A percentile compares a stretch with the other conserved stretches of the same genome.
Evolutionary conservation across 805 yeast genomes (phyloP).

Genomic region (Schizosaccharomyces pombe): DNA sequence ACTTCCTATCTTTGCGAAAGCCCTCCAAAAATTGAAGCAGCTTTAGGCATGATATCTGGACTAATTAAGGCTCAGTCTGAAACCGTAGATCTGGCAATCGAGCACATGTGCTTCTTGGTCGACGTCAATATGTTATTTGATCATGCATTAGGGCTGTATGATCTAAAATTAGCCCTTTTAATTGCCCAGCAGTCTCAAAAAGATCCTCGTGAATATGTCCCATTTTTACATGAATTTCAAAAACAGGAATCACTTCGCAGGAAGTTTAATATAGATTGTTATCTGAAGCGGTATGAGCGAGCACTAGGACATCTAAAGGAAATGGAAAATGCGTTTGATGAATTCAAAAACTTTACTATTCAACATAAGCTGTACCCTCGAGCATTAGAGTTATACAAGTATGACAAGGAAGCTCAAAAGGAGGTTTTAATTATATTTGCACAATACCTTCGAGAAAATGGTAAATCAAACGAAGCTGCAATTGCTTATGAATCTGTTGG

Average conservation of each 20-base stretch:
- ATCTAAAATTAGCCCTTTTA: constrained; percentile 52
- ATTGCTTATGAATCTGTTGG: constrained; percentile 48
- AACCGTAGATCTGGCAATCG: constrained; percentile 22
- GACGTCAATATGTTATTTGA: constrained; percentile 69
- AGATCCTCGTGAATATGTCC: constrained; percentile 91
- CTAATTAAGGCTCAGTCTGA: constrained; percentile 7
- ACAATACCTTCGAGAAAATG: constrained; percentile 22
- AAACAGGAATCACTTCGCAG: constrained; percentile 42
- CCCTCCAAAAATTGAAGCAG: constrained; percentile 65
- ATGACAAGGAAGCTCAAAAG: constrained; percentile 28
- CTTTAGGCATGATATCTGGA: constrained; percentile 31
- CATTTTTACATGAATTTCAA: constrained; percentile 64
- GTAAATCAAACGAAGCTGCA: constrained; percentile 52
- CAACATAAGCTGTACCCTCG: constrained; percentile 43
- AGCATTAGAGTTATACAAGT: constrained; percentile 41
- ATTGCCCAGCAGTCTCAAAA: constrained; percentile 92
- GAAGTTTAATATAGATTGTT: constrained; percentile 55
- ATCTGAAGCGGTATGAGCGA: constrained; percentile 38
- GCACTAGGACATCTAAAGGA: constrained; percentile 46
- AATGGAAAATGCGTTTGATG: constrained; percentile 19
- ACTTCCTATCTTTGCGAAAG: constrained; percentile 82
- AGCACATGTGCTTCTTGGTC: constrained; percentile 71
- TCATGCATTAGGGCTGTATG: constrained; percentile 59
- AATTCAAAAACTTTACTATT: constrained; percentile 44
- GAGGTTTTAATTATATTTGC: constrained; percentile 41